Percentiles rank a stretch among this genome's conserved stretches.
These are phyloP conservation scores for Trypanosoma scelopori DNA, from an alignment of 208 protist genomes.

Conservation along the genomic window DNA sequence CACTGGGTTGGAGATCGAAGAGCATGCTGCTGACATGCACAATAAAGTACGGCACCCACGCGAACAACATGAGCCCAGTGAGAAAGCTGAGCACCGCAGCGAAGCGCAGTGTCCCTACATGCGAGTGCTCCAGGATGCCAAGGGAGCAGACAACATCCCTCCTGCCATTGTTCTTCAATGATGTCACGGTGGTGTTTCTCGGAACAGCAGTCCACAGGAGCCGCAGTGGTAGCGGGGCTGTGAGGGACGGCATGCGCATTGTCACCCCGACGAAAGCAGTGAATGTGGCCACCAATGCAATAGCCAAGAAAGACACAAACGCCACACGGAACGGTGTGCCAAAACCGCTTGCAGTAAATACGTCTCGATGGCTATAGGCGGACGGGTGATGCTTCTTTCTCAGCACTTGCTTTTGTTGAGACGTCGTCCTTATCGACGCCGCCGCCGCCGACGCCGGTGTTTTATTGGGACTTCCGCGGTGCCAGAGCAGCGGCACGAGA, in stretches of 20 bases:
- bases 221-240: conserved; percentile 16
- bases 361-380: conserved; percentile 1
- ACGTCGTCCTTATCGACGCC: not conserved
- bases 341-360: conserved; percentile 25
- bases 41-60: conserved; percentile 27
- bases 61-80: conserved; percentile 14
- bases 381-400: not conserved
- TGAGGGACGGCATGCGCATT: conserved; percentile 8
- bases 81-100: conserved; percentile 13
- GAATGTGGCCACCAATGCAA: conserved; percentile 4
- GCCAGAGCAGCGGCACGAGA: conserved; percentile 19
- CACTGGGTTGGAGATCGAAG: conserved; percentile 3
- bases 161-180: not conserved
- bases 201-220: conserved; percentile 21
- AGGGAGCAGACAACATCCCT: conserved; percentile 14
- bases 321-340: conserved; percentile 10
- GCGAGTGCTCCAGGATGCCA: conserved; percentile 13
- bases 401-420: not conserved
- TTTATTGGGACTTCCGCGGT: not conserved
- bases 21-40: conserved; percentile 20
- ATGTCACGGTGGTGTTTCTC: not conserved
- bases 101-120: not conserved
- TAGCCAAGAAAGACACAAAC: conserved; percentile 1
- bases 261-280: conserved; percentile 14
- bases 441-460: not conserved